These are phyloP conservation scores for Phytophthora kernoviae DNA, from an alignment of 352 stramenopile species.

Conservation along the genomic window DNA sequence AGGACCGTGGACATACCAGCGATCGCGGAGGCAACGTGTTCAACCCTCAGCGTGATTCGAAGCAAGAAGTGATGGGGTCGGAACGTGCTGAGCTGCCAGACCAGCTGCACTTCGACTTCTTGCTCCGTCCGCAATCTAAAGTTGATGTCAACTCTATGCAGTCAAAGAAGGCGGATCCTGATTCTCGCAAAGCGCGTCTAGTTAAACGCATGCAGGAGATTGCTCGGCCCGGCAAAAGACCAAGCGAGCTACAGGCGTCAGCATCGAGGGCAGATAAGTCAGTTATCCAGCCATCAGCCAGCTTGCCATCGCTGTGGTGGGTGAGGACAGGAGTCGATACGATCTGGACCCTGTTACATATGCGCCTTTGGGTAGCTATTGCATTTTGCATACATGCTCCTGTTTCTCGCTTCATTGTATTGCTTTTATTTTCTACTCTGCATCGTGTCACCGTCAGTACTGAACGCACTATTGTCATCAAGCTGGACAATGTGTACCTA, in stretches of 20 bases:
- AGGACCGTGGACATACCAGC: constrained; percentile 23
- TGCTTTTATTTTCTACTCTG: neutral
- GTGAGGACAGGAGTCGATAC: constrained; percentile 5
- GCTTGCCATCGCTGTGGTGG: constrained; percentile 8
- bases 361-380: constrained; percentile 27
- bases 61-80: constrained; percentile 43
- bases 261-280: constrained; percentile 82
- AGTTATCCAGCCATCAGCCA: constrained; percentile 26
- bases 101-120: constrained; percentile 82
- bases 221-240: constrained; percentile 75
- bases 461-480: constrained; percentile 14
- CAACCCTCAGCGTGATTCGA: constrained; percentile 35
- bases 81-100: constrained; percentile 75
- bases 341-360: constrained; percentile 21
- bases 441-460: constrained; percentile 6
- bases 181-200: constrained; percentile 84
- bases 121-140: constrained; percentile 84
- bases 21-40: constrained; percentile 62
- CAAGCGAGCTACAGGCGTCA: constrained; percentile 77
- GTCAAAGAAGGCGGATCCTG: constrained; percentile 68
- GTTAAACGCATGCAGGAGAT: constrained; percentile 90
- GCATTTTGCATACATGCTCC: constrained; percentile 34
- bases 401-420: constrained; percentile 8
- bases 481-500: too few species aligned
- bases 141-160: constrained; percentile 68